Percentiles rank a stretch among this genome's conserved stretches.
Evolutionary conservation across 306 rosid species (phyloP).

Genomic region (Trifolium repens): DNA sequence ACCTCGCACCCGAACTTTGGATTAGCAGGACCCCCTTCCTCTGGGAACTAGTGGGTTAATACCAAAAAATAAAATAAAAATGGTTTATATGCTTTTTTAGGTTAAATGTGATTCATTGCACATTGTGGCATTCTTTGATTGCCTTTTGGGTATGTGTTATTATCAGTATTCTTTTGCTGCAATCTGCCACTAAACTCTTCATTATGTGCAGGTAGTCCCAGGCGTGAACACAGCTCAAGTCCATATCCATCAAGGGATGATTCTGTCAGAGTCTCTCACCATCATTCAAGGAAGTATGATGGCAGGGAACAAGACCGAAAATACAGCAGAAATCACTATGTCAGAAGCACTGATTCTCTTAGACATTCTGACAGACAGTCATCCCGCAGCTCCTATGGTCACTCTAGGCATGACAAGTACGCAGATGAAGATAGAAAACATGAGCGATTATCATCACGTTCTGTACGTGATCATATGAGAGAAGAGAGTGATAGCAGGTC

Average conservation of each 20-base stretch:
- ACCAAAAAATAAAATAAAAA: background rate
- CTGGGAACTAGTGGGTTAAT: too few species aligned
- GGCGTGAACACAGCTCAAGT: conserved; percentile 53
- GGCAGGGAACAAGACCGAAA: conserved; percentile 62
- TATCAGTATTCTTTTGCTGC: conserved; percentile 22
- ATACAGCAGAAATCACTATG: conserved; percentile 54
- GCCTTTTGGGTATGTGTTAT: background rate
- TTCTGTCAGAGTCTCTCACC: conserved; percentile 52
- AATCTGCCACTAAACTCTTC: conserved; percentile 1
- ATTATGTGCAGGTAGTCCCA: conserved; percentile 68
- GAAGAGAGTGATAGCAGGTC: conserved; percentile 60
- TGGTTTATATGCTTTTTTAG: background rate
- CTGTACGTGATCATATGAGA: conserved; percentile 54
- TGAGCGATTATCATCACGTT: conserved; percentile 61
- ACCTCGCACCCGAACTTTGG: too few species aligned
- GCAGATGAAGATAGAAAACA: conserved; percentile 60
- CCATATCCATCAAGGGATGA: conserved; percentile 59
- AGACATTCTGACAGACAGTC: conserved; percentile 69
- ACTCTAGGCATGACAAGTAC: conserved; percentile 66
- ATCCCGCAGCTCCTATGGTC: conserved; percentile 64
- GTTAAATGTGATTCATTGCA: background rate
- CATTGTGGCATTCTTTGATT: conserved; percentile 9
- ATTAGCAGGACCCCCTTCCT: too few species aligned
- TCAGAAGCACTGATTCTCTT: conserved; percentile 64
- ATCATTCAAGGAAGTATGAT: conserved; percentile 60